Percentiles rank a stretch among this genome's conserved stretches.
phyloP scores from a whole-genome alignment of 306 rosid genomes.

The Pterocarpus santalinus region DNA sequence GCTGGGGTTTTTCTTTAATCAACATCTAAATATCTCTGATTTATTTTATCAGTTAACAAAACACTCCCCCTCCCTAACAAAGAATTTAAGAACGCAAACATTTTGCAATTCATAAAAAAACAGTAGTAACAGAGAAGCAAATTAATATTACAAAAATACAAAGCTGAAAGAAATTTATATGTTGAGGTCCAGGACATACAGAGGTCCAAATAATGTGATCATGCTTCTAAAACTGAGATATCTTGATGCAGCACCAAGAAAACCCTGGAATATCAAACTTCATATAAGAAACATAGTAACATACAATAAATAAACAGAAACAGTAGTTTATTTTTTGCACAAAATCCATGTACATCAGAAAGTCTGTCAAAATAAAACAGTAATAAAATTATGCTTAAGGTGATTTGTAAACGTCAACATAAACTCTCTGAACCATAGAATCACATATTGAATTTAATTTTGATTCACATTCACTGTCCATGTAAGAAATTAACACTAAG shows the following conservation, averaged over 20 bases:
- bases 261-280: constrained; percentile 67
- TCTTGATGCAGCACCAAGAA: constrained; percentile 91
- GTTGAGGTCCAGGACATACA: constrained; percentile 64
- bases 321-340: constrained; percentile 18
- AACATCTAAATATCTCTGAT: neutral
- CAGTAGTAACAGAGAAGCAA: constrained; percentile 33
- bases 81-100: neutral
- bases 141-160: constrained; percentile 13
- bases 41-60: neutral
- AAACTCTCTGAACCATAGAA: constrained; percentile 27
- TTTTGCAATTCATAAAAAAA: neutral
- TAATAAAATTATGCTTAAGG: constrained; percentile 21
- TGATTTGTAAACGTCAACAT: constrained; percentile 13
- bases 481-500: constrained; percentile 11
- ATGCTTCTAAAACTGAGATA: constrained; percentile 90
- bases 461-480: neutral
- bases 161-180: constrained; percentile 34
- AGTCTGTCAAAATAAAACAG: constrained; percentile 7
- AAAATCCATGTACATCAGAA: constrained; percentile 1
- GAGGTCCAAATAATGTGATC: constrained; percentile 87
- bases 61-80: neutral
- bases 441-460: constrained; percentile 24
- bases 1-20: neutral
- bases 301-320: constrained; percentile 22
- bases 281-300: constrained; percentile 44